A percentile compares a stretch with the other conserved stretches of the same genome.
These are phyloP conservation scores for Glonium stellatum DNA, from an alignment of 495 filamentous ascomycete species.

Conservation along the genomic window DNA sequence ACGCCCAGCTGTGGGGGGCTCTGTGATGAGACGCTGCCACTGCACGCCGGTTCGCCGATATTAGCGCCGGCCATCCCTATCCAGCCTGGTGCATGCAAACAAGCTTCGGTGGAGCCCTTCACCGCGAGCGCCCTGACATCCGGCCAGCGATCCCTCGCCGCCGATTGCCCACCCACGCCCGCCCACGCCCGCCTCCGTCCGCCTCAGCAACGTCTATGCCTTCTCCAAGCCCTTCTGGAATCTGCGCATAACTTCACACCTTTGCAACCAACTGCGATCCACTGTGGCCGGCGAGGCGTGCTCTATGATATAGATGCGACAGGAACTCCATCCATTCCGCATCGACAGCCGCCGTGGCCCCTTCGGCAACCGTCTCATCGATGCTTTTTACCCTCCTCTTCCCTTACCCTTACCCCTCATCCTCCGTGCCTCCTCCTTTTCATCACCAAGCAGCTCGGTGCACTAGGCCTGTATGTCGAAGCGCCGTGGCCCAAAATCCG, in stretches of 20 bases:
- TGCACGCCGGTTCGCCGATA: not conserved
- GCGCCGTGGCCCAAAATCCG: not conserved
- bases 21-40: not conserved
- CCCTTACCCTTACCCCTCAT: too few relatives aligned
- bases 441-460: not conserved
- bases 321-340: not conserved
- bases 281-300: not conserved
- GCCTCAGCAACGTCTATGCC: not conserved
- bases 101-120: not conserved
- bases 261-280: too few relatives aligned
- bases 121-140: not conserved
- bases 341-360: constrained; percentile 4
- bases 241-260: constrained; percentile 5
- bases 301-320: not conserved
- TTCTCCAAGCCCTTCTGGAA: not conserved
- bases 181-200: too few relatives aligned
- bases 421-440: not conserved
- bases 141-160: not conserved
- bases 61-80: not conserved
- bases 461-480: not conserved
- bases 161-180: too few relatives aligned
- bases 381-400: too few relatives aligned
- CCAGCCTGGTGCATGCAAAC: not conserved
- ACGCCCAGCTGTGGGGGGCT: not conserved
- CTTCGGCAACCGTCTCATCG: not conserved